These are phyloP conservation scores for Podospora pseudopauciseta DNA, from an alignment of 495 filamentous ascomycete genomes.

Conservation along the genomic window DNA sequence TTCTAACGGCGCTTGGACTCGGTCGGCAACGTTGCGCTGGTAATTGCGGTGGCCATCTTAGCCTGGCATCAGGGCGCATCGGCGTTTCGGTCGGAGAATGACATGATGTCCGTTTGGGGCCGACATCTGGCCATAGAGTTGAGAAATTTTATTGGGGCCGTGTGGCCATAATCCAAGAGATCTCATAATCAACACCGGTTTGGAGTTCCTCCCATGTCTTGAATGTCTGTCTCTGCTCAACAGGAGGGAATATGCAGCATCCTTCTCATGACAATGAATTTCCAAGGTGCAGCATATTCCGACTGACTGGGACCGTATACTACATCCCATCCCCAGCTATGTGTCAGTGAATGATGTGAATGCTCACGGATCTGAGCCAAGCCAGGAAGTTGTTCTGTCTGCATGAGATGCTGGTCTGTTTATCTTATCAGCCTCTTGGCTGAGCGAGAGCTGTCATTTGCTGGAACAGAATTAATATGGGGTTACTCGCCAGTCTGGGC, in stretches of 20 bases:
- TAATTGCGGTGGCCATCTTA: not conserved
- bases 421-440: not conserved
- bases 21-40: conserved; percentile 7
- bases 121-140: not conserved
- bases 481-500: not conserved
- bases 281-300: not conserved
- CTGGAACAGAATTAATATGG: not conserved
- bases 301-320: not conserved
- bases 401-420: not conserved
- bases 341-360: not conserved
- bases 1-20: conserved; percentile 15
- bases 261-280: not conserved
- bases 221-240: not conserved
- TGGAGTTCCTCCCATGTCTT: not conserved
- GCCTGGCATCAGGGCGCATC: not conserved
- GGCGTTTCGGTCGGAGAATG: conserved; percentile 22
- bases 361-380: not conserved
- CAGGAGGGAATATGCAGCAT: not conserved
- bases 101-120: conserved; percentile 19
- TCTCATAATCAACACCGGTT: not conserved
- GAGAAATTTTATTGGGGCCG: not conserved
- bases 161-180: not conserved
- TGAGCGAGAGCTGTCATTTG: not conserved
- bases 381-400: not conserved
- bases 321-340: not conserved